A percentile compares a stretch with the other conserved stretches of the same genome.
phyloP scores from a whole-genome alignment of 306 rosid species.

The Styphnolobium japonicum region DNA sequence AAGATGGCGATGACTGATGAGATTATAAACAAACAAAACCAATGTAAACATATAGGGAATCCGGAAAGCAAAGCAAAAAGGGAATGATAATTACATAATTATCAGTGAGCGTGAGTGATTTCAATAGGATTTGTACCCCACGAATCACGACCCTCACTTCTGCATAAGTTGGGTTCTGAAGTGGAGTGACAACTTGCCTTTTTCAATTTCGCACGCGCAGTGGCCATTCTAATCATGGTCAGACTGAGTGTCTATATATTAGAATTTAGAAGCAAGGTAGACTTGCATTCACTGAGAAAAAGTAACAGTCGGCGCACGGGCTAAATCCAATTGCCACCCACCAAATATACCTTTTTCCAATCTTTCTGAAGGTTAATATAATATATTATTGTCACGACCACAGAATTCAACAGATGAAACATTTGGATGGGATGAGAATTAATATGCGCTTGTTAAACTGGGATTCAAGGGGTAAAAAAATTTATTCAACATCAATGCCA shows the following conservation, averaged over 20 bases:
- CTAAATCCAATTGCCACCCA: conserved; percentile 34
- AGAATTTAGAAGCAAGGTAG: conserved; percentile 7
- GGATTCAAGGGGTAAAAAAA: not conserved
- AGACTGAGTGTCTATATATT: conserved; percentile 18
- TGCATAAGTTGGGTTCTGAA: conserved; percentile 24
- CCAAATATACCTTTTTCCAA: conserved; percentile 11
- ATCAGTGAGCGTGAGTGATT: conserved; percentile 16
- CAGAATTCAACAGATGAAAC: conserved; percentile 3
- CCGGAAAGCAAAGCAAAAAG: conserved; percentile 27
- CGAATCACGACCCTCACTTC: conserved; percentile 26
- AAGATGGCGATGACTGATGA: not conserved
- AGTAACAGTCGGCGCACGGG: conserved; percentile 47
- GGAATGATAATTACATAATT: conserved; percentile 27
- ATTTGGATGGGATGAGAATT: not conserved
- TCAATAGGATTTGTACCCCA: not conserved
- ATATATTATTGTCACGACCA: conserved; percentile 28
- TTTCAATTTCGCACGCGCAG: conserved; percentile 52
- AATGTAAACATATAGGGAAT: conserved; percentile 1
- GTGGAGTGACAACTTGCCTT: conserved; percentile 39
- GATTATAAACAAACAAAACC: not conserved
- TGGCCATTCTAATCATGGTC: conserved; percentile 29
- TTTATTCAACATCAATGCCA: not conserved
- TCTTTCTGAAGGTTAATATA: conserved; percentile 7
- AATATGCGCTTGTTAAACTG: not conserved
- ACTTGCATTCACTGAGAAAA: conserved; percentile 29